Evolutionary conservation across 495 filamentous ascomycete species (phyloP).

Genomic region (Hypoxylon fragiforme): DNA sequence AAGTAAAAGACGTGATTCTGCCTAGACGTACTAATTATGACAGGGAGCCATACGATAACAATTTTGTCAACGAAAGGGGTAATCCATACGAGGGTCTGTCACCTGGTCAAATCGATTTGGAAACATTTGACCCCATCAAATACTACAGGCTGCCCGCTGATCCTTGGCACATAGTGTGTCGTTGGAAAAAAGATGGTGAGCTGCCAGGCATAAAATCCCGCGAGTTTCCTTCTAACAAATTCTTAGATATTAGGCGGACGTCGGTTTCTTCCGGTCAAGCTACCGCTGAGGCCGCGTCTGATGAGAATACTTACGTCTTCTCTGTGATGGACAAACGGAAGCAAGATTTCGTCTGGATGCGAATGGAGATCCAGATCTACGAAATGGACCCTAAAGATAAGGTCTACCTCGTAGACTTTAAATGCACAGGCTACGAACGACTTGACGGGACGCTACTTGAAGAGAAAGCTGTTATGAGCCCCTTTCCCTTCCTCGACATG

Average conservation of each 20-base stretch:
- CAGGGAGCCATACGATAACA: conserved; percentile 34
- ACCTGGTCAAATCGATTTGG: conserved; percentile 31
- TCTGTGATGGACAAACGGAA: conserved; percentile 47
- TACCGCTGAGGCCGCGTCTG: conserved; percentile 34
- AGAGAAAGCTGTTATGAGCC: conserved; percentile 74
- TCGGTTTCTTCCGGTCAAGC: conserved; percentile 39
- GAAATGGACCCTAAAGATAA: conserved; percentile 76
- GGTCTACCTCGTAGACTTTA: conserved; percentile 97
- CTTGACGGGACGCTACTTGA: conserved; percentile 58
- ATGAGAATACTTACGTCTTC: conserved; percentile 39
- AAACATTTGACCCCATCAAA: conserved; percentile 42
- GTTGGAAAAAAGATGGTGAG: conserved; percentile 78
- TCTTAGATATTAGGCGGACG: conserved; percentile 45
- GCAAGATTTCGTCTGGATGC: conserved; percentile 70
- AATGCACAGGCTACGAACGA: conserved; percentile 96
- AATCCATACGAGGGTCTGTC: conserved; percentile 36
- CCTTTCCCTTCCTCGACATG: conserved; percentile 79
- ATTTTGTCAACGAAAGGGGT: conserved; percentile 13
- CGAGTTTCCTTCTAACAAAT: conserved; percentile 2
- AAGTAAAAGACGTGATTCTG: background rate
- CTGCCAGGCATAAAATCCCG: conserved; percentile 44
- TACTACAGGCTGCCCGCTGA: conserved; percentile 82
- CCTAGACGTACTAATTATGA: conserved; percentile 11
- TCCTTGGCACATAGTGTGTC: conserved; percentile 91
- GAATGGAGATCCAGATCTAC: conserved; percentile 95